Conservation (phyloP, 1,284 basidiomycete genomes). For the Tranzscheliella williamsii region DNA sequence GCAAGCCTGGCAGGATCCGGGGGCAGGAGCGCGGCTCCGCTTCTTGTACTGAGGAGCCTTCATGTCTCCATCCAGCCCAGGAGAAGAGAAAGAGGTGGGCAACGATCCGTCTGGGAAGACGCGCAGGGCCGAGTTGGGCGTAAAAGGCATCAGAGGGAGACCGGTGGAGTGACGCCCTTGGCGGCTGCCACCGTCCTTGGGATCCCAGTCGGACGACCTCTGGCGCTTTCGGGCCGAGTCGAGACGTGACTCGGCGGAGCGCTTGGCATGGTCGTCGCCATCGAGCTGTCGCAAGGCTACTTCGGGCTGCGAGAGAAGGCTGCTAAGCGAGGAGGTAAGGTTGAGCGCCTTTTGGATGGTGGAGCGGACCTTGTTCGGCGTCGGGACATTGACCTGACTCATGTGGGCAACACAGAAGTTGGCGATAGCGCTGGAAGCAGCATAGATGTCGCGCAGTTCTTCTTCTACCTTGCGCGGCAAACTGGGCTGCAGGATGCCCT, state of each 20-base stretch:
- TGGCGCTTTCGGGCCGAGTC: slow-evolving; percentile 38
- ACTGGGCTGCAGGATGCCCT: too few relatives aligned
- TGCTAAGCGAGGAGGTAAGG: slow-evolving; percentile 44
- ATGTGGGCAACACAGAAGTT: slow-evolving; percentile 44
- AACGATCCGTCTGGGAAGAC: slow-evolving; percentile 34
- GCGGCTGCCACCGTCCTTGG: slow-evolving; percentile 2
- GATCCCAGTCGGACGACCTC: slow-evolving; percentile 35
- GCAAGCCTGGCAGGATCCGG: slow-evolving; percentile 52
- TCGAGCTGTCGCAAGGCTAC: slow-evolving; percentile 33
- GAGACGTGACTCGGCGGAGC: slow-evolving; percentile 28
- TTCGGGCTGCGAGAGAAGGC: slow-evolving; percentile 40
- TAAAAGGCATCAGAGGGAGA: slow-evolving; percentile 10
- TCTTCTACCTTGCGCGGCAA: neutral
- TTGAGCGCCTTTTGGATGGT: slow-evolving; percentile 41
- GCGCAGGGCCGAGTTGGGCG: slow-evolving; percentile 12
- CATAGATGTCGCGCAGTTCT: slow-evolving; percentile 19
- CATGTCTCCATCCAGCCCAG: slow-evolving; percentile 22
- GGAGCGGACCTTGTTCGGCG: slow-evolving; percentile 33
- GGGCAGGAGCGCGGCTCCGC: slow-evolving; percentile 56
- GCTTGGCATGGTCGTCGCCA: slow-evolving; percentile 26
- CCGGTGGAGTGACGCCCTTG: neutral
- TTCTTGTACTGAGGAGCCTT: slow-evolving; percentile 55
- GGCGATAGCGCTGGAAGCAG: slow-evolving; percentile 41
- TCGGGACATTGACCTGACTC: slow-evolving; percentile 23
- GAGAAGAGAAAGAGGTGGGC: slow-evolving; percentile 30